These are phyloP conservation scores for Saccharomycopsis javanensis DNA, from an alignment of 805 yeast genomes.

Conservation along the genomic window DNA sequence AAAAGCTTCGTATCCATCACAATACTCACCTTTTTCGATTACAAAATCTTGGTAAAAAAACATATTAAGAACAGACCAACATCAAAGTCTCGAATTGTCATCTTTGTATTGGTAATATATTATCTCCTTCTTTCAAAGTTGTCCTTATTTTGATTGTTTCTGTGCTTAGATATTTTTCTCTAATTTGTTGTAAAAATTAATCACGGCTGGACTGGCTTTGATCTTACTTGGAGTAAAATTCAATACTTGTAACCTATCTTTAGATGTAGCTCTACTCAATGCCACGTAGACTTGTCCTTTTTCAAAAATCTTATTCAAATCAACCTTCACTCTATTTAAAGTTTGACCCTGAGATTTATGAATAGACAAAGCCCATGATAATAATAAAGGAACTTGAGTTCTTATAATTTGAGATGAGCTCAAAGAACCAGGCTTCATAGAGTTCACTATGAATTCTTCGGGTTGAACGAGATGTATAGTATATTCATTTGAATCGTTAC, in stretches of 20 bases:
- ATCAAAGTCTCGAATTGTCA: no score
- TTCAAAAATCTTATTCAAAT: conserved; percentile 57
- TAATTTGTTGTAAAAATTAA: conserved; percentile 40
- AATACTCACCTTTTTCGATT: no score
- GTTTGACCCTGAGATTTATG: conserved; percentile 87
- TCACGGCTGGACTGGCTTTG: conserved; percentile 50
- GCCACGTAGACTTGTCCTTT: conserved; percentile 84
- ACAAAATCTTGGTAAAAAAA: no score
- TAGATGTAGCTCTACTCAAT: conserved; percentile 63
- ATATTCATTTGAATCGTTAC: conserved; percentile 47
- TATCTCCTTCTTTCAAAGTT: no score
- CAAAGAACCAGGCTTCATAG: conserved; percentile 73
- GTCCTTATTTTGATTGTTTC: no score
- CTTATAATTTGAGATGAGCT: conserved; percentile 70
- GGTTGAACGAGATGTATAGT: conserved; percentile 27
- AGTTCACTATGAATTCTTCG: conserved; percentile 37
- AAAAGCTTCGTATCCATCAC: no score
- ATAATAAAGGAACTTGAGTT: conserved; percentile 55
- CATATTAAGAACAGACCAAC: no score
- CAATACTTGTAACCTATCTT: conserved; percentile 52
- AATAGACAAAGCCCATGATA: conserved; percentile 78
- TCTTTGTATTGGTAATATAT: no score
- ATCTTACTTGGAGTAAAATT: conserved; percentile 55
- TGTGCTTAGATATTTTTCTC: neutral
- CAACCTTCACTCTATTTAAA: conserved; percentile 58